These are phyloP conservation scores for Entomortierella beljakovae DNA, from an alignment of 192 early-diverging fungal species.

Conservation along the genomic window DNA sequence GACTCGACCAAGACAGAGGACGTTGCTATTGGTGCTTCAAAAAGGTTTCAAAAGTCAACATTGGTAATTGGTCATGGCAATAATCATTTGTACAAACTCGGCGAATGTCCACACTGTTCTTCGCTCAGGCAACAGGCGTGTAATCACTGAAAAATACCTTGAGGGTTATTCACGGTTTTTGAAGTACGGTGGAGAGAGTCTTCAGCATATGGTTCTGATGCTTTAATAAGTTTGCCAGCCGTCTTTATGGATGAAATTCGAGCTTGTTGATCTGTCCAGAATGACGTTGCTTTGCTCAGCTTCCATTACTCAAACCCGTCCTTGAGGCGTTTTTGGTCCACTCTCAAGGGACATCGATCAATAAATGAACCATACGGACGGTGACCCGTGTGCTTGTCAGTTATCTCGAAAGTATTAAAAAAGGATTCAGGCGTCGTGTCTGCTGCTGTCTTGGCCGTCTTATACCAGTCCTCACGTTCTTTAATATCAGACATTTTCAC, in stretches of 20 bases:
- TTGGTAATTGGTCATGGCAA: no score
- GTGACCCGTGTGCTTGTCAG: conserved; percentile 22
- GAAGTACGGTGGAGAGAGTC: conserved; percentile 10
- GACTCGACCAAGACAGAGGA: no score
- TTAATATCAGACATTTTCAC: conserved; percentile 17
- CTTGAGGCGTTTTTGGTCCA: conserved; percentile 12
- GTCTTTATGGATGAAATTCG: conserved; percentile 28
- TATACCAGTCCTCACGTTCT: not conserved
- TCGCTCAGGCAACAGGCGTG: no score
- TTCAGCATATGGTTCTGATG: conserved; percentile 34
- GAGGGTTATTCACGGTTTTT: conserved; percentile 10
- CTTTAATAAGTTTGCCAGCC: conserved; percentile 27
- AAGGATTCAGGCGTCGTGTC: conserved; percentile 20
- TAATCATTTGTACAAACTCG: no score
- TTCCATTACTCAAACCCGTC: conserved; percentile 31
- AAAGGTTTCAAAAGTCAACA: no score
- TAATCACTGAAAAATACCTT: no score
- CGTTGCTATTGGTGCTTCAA: no score
- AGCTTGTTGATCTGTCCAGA: conserved; percentile 32
- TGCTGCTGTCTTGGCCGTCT: no score
- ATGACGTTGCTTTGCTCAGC: conserved; percentile 20
- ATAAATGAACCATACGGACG: conserved; percentile 26
- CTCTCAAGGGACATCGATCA: conserved; percentile 16
- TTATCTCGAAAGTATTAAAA: conserved; percentile 25
- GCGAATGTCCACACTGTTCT: no score